Evolutionary conservation across 2,329 filamentous ascomycete species (phyloP), one percentile per base, ranked within the genome.

Genomic region (Pezicula carpinea): DNA sequence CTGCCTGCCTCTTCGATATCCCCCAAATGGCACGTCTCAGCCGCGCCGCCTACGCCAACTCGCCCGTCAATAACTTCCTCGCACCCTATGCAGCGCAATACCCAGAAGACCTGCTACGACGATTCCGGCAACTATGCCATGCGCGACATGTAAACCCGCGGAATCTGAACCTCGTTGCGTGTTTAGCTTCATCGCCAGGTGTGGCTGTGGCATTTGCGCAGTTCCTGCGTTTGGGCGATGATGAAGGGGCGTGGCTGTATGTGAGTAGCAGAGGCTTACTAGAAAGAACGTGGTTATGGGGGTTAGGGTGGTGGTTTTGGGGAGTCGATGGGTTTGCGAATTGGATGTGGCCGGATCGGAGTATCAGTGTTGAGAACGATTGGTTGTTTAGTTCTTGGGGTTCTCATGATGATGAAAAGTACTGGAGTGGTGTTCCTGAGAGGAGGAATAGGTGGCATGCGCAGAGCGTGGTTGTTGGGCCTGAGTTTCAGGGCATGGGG

Each of bases 381-480:
- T 39, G 23, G 14, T 23, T 42, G 3, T 54, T 60, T n/a, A 3
- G 4, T 1, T 35, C 43, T 4, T 53, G 48, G 33, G 17, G 13
- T 3, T 38, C 18, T 8, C 23, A 48, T 8, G 53, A 60, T 23
- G 13, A 42, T 6, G 23, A 54, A 19, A 48, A 35, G 5, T 53
- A 58, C 41, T 62, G 57, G 56, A 34, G 26, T 33, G n/a, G 18
- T 6, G 39, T 22, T 4, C 48, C 55, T 4, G 50, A 52, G 15
- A 48, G 57, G 15, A 34, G 22, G n/a, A 51, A 50, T 44, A 41
- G 54, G 23, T 62, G 59, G 59, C 22, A 53, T 48, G 52, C 43
- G 0, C 19, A 55, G 23, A 57, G 41, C 18, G 15, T 61, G 4
- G 47, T 57, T 31, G 53, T 62, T 1, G 32, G 31, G 22, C 55